Conservation (phyloP, 23 red algal species). For the Gracilariopsis chorda region DNA sequence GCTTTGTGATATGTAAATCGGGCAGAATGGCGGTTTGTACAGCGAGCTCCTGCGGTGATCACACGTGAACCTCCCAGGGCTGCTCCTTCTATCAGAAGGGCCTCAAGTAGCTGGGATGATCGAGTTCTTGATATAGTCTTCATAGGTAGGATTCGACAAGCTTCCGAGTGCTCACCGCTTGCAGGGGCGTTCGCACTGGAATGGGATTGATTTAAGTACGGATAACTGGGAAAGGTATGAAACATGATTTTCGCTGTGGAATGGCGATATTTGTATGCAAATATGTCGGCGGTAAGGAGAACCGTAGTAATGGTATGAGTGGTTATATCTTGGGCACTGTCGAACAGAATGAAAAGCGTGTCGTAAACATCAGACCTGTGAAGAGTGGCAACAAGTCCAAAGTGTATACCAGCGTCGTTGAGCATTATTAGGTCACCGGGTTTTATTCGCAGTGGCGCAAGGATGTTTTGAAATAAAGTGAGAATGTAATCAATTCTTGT, state of each 20-base stretch:
- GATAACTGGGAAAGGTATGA: not conserved
- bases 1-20: too few species aligned
- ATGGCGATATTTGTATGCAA: not conserved
- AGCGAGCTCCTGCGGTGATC: not conserved
- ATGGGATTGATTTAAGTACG: not conserved
- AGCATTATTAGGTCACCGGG: not conserved
- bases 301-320: not conserved
- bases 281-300: conserved; percentile 6
- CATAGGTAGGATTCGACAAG: too few species aligned
- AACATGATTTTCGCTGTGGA: not conserved
- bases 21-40: conserved; percentile 11
- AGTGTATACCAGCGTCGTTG: not conserved
- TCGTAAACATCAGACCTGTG: not conserved
- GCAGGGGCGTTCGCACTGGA: not conserved
- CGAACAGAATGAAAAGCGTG: conserved; percentile 7
- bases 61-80: conserved; percentile 2
- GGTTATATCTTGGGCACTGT: not conserved
- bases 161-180: too few species aligned
- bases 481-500: conserved; percentile 46
- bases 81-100: not conserved
- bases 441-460: not conserved
- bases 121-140: not conserved
- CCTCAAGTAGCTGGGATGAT: not conserved
- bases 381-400: conserved; percentile 4
- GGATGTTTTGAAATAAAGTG: conserved; percentile 15